A percentile compares a stretch with the other conserved stretches of the same genome.
These are phyloP conservation scores for Erysimum cheiranthoides DNA, from an alignment of 345 rosid genomes.

Conservation along the genomic window DNA sequence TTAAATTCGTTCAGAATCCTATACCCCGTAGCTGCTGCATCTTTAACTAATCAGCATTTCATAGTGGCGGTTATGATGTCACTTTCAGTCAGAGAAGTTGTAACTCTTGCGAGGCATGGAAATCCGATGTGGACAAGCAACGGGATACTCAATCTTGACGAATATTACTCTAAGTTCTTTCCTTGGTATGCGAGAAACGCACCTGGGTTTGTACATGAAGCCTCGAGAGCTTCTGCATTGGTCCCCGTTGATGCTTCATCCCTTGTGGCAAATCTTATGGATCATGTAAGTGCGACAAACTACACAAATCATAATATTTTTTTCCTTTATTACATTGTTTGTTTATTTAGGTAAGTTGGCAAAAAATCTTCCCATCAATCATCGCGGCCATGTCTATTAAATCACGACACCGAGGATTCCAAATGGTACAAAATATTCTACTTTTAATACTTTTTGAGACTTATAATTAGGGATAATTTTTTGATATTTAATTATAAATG, in stretches of 20 bases:
- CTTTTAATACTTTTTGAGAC: not conserved
- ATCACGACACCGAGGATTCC: not conserved
- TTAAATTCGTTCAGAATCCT: not conserved
- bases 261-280: not conserved
- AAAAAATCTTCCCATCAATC: slow-evolving; percentile 57
- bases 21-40: not conserved
- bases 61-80: slow-evolving; percentile 53
- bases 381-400: slow-evolving; percentile 29
- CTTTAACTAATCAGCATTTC: not conserved
- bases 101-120: not conserved
- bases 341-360: slow-evolving; percentile 58
- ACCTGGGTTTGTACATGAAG: slow-evolving; percentile 52
- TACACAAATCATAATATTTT: not conserved
- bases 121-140: slow-evolving; percentile 49
- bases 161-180: slow-evolving; percentile 54
- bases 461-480: not conserved
- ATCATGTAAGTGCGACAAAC: slow-evolving; percentile 7
- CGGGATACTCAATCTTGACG: slow-evolving; percentile 53
- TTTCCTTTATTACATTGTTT: not conserved
- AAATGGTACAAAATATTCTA: not conserved
- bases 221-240: slow-evolving; percentile 52
- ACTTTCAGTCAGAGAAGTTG: slow-evolving; percentile 4
- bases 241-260: slow-evolving; percentile 29
- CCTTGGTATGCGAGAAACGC: slow-evolving; percentile 51
- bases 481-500: not conserved